phyloP scores from a whole-genome alignment of 306 rosid genomes.

The Morella rubra region DNA sequence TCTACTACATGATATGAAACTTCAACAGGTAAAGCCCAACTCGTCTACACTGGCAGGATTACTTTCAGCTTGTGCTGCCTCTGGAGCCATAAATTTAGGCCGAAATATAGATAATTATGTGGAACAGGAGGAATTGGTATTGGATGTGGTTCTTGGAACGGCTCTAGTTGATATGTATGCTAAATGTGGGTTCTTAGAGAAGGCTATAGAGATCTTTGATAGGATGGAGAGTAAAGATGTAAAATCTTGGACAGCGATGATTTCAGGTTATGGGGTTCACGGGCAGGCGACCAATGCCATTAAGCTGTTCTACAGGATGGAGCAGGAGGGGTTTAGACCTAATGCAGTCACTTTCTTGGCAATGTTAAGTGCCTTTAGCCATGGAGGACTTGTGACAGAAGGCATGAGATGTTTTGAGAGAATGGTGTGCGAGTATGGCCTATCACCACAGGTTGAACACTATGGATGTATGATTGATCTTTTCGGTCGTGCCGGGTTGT shows the following conservation, averaged over 20 bases:
- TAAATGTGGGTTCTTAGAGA: conserved; percentile 64
- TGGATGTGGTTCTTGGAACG: conserved; percentile 67
- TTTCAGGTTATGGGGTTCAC: conserved; percentile 60
- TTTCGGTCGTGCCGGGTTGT: conserved; percentile 73
- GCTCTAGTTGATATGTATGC: conserved; percentile 65
- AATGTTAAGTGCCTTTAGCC: conserved; percentile 62
- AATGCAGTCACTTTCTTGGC: conserved; percentile 66
- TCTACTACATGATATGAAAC: conserved; percentile 49
- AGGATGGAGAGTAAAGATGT: conserved; percentile 62
- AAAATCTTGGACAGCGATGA: conserved; percentile 74
- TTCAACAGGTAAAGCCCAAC: conserved; percentile 44
- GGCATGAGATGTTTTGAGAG: conserved; percentile 52
- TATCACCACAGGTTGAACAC: conserved; percentile 60
- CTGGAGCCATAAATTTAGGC: conserved; percentile 43
- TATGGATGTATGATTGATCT: conserved; percentile 73
- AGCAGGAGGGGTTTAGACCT: conserved; percentile 52
- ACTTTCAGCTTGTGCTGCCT: conserved; percentile 61
- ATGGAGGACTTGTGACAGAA: conserved; percentile 64
- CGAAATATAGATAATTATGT: conserved; percentile 36
- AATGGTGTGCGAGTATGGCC: conserved; percentile 52
- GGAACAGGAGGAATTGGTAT: conserved; percentile 47
- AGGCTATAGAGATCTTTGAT: conserved; percentile 54
- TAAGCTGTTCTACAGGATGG: conserved; percentile 50
- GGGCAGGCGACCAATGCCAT: conserved; percentile 56
- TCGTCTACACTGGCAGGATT: conserved; percentile 62